Base-by-base conservation (phyloP, 331 rosid genomes). In the Malus hybrid region DNA sequence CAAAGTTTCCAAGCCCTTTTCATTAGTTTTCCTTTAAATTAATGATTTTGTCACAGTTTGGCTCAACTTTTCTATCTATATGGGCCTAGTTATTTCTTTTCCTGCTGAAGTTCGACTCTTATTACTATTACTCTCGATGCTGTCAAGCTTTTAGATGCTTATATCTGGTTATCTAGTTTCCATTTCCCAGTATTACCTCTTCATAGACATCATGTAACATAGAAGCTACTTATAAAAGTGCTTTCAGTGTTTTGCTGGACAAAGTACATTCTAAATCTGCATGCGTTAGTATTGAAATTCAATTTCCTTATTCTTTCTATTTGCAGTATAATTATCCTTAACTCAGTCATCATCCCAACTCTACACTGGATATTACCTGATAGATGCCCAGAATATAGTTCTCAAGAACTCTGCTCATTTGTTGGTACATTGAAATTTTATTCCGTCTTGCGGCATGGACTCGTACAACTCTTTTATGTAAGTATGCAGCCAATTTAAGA, bases 341-440 rank as follows among this genome's bases (percentile, higher is more conserved):
- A 90, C 72, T 83, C 88, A 34, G 87, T 89, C 63, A 76, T 94
- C 64, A 81, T 92, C 84, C 96, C 96, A 70, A 83, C 87, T 32
- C 79, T 94, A 69, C 80, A 87, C 60, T 84, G 93, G 96, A 88
- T 94, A 75, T 80, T 94, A 82, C 99, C 99, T 27, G 93, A 85
- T 81, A 87, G 71, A 34, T 85, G 90, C 76, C 72, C 86, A 6
- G 81, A 73, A 67, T 28, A 81, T 69, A 78, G 61, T 83, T 84
- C 97, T 81, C 90, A 80, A 72, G 48, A 79, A 50, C 15, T 73
- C 13, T 85, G 92, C 74, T 77, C 81, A 50, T 79, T 86, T 76
- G 85, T 77, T 54, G 83, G 85, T 78, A 76, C 76, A 76, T 81
- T 84, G 70, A 81, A 82, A 80, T 85, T 94, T 79, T 90, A 90